phyloP scores from a whole-genome alignment of 805 yeast genomes.

The Yamadazyma laniorum region DNA sequence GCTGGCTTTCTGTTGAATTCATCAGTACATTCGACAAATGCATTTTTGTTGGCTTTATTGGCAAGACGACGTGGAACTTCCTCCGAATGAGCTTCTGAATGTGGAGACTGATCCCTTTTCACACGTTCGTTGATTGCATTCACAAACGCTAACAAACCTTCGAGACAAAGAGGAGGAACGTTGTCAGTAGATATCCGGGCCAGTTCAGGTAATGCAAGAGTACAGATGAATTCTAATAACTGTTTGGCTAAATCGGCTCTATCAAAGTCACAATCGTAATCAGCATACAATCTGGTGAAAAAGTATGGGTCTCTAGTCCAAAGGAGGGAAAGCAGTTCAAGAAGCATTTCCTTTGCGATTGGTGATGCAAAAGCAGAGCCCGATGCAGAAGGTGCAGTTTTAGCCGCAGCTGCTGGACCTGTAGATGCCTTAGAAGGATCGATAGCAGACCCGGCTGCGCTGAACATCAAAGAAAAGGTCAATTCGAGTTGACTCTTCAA shows the following conservation, averaged over 20 bases:
- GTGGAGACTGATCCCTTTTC: constrained; percentile 18
- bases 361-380: constrained; percentile 7
- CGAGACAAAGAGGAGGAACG: constrained; percentile 92
- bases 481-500: constrained; percentile 81
- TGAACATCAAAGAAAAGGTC: constrained; percentile 61
- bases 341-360: constrained; percentile 63
- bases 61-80: constrained; percentile 33
- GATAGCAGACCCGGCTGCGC: constrained; percentile 36
- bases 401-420: not conserved
- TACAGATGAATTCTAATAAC: constrained; percentile 67
- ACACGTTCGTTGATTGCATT: constrained; percentile 58
- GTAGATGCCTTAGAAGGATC: constrained; percentile 8
- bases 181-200: constrained; percentile 75
- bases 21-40: constrained; percentile 73
- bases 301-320: constrained; percentile 81
- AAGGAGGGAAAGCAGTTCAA: constrained; percentile 78
- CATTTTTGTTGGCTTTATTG: constrained; percentile 59
- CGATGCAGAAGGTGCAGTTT: constrained; percentile 17
- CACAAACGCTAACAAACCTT: constrained; percentile 74
- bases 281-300: constrained; percentile 72
- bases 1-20: constrained; percentile 77
- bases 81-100: constrained; percentile 8
- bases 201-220: constrained; percentile 81
- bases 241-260: constrained; percentile 72
- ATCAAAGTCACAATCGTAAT: constrained; percentile 89